Evolutionary conservation across 2,329 filamentous ascomycete genomes (phyloP).

Genomic region (Exophiala phaeomuriformis): DNA sequence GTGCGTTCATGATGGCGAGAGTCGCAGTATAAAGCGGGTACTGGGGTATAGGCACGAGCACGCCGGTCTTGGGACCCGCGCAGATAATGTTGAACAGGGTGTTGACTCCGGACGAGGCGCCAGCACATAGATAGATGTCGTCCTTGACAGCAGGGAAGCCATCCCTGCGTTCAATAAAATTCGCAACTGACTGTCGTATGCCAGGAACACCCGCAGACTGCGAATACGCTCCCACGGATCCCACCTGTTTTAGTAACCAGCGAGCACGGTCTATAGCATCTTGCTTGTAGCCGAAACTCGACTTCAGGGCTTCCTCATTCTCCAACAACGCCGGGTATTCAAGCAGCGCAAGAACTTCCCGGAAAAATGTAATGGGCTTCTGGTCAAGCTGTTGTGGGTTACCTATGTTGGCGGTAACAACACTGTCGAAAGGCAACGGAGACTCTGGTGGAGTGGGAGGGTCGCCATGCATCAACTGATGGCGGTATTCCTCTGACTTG

Average conservation of each 20-base stretch:
- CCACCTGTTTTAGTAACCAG: conserved; percentile 71
- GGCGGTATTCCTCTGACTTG: conserved; percentile 84
- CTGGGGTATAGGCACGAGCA: conserved; percentile 92
- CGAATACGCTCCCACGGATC: conserved; percentile 93
- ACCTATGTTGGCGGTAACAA: conserved; percentile 97
- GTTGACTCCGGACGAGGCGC: conserved; percentile 90
- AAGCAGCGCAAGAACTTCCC: conserved; percentile 85
- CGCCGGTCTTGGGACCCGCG: conserved; percentile 64
- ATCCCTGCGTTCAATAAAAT: conserved; percentile 88
- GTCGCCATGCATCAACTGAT: conserved; percentile 51
- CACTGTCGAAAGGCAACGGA: conserved; percentile 71
- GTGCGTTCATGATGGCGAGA: conserved; percentile 74
- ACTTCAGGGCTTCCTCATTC: conserved; percentile 69
- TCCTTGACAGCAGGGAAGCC: conserved; percentile 74
- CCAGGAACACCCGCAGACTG: conserved; percentile 81
- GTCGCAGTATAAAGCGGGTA: conserved; percentile 97
- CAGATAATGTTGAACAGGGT: conserved; percentile 87
- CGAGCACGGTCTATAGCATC: conserved; percentile 82
- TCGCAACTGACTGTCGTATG: conserved; percentile 82
- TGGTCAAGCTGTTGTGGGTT: conserved; percentile 99
- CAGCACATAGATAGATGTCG: conserved; percentile 82
- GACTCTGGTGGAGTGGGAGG: conserved; percentile 39
- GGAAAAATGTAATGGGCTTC: conserved; percentile 98
- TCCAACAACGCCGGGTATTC: conserved; percentile 84
- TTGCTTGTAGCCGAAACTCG: conserved; percentile 72